Percentiles rank a stretch among this genome's conserved stretches.
Evolutionary conservation across 1,139 yeast genomes (phyloP).

Genomic region (Hemisphaericaspora lyxosophila): DNA sequence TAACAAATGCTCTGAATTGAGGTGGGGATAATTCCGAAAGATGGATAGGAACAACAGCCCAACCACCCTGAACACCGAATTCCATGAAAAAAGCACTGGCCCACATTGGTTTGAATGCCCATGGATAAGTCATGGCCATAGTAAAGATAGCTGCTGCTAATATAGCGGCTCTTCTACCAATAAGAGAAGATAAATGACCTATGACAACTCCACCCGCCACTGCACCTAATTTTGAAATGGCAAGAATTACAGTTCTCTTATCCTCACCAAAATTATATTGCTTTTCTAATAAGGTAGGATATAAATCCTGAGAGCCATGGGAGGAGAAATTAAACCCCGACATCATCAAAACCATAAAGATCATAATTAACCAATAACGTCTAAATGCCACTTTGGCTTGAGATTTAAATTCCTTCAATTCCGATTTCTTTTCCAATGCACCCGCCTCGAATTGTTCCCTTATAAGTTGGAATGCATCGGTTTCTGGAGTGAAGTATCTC

Average conservation of each 20-base stretch:
- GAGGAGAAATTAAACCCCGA: conserved; percentile 42
- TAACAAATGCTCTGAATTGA: conserved; percentile 68
- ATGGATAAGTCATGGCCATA: conserved; percentile 65
- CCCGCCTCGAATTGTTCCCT: conserved; percentile 20
- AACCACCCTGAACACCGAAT: conserved; percentile 81
- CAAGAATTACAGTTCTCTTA: conserved; percentile 36
- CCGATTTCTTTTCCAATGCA: conserved; percentile 13
- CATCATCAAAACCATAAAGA: conserved; percentile 39
- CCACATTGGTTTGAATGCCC: conserved; percentile 63
- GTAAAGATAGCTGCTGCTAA: conserved; percentile 64
- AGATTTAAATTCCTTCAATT: conserved; percentile 13
- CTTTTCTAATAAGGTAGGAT: conserved; percentile 35
- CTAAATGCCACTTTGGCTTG: conserved; percentile 29
- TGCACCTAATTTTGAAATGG: conserved; percentile 42
- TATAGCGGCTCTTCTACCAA: conserved; percentile 36
- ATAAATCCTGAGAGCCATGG: conserved; percentile 42
- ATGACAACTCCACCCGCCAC: conserved; percentile 35
- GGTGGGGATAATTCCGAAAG: conserved; percentile 74
- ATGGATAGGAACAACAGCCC: conserved; percentile 84
- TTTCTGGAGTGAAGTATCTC: conserved; percentile 38
- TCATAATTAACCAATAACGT: conserved; percentile 39
- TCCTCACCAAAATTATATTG: conserved; percentile 29
- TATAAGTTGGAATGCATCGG: conserved; percentile 34
- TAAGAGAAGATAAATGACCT: conserved; percentile 35
- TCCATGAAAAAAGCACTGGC: conserved; percentile 80